These are phyloP conservation scores for Isatis tinctoria DNA, from an alignment of 345 rosid genomes.

Conservation along the genomic window DNA sequence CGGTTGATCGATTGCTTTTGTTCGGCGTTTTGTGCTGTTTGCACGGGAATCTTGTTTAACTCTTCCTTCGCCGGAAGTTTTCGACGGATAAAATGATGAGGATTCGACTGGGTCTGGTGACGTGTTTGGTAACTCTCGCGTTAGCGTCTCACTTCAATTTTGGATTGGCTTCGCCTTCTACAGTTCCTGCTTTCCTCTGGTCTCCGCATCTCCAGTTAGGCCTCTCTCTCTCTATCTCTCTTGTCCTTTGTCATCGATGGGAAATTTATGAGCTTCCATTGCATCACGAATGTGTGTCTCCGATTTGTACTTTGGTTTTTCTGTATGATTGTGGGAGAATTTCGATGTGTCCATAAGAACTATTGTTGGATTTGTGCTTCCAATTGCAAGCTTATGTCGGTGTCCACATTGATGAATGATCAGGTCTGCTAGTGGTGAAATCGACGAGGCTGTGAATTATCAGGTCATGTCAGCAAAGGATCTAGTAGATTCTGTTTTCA, in stretches of 20 bases:
- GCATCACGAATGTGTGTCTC: not conserved
- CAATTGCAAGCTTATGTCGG: not conserved
- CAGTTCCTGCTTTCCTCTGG: slow-evolving; percentile 74
- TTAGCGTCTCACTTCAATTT: not conserved
- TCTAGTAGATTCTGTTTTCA: slow-evolving; percentile 63
- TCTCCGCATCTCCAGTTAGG: slow-evolving; percentile 42
- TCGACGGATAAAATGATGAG: not conserved
- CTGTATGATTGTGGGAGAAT: not conserved
- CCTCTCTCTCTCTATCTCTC: not conserved
- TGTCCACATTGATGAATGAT: not conserved
- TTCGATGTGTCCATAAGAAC: not conserved
- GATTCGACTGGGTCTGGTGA: not conserved
- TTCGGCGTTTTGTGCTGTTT: not conserved
- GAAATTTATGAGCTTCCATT: not conserved
- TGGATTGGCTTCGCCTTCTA: slow-evolving; percentile 33
- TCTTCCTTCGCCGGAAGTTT: not conserved
- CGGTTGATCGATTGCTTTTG: not conserved
- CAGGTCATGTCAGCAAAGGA: slow-evolving; percentile 64
- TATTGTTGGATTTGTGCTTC: not conserved
- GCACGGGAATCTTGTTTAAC: not conserved
- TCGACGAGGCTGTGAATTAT: slow-evolving; percentile 47
- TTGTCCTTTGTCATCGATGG: not conserved
- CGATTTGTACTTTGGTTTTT: not conserved
- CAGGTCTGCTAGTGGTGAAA: slow-evolving; percentile 25
- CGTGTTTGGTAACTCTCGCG: slow-evolving; percentile 13